Evolutionary conservation across 2,329 filamentous ascomycete genomes (phyloP).

Genomic region (Podosphaera xanthii): DNA sequence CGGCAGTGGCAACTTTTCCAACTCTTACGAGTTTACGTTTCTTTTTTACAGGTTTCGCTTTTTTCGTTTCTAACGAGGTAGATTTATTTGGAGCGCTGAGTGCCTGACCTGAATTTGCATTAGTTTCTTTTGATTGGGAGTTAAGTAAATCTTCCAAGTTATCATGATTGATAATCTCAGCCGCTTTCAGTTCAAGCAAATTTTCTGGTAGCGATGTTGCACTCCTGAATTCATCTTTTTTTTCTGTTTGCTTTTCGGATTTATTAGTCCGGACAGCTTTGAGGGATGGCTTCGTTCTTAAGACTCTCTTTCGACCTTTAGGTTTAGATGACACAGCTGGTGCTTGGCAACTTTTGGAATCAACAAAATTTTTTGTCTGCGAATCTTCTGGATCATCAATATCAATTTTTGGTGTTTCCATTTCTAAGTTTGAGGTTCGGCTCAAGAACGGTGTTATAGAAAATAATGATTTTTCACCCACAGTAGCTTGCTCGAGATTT

Average conservation of each 20-base stretch:
- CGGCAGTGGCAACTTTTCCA: conserved; percentile 45
- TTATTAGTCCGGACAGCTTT: conserved; percentile 18
- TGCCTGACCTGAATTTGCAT: neutral
- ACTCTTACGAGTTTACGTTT: conserved; percentile 49
- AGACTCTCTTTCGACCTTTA: conserved; percentile 9
- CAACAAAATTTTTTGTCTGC: neutral
- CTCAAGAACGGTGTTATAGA: conserved; percentile 89
- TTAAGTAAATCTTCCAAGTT: conserved; percentile 16
- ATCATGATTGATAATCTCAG: conserved; percentile 13
- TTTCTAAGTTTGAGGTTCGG: conserved; percentile 37
- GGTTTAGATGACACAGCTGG: conserved; percentile 5
- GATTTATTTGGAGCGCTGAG: conserved; percentile 3
- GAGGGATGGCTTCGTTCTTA: conserved; percentile 7
- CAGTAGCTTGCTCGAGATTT: conserved; percentile 29
- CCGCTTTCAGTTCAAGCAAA: conserved; percentile 21
- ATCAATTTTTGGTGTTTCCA: conserved; percentile 14
- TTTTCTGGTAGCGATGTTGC: neutral
- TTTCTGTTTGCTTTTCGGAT: conserved; percentile 16
- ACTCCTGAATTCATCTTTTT: neutral
- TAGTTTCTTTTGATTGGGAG: neutral
- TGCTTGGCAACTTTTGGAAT: neutral
- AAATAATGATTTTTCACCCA: conserved; percentile 76
- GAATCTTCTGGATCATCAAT: neutral
- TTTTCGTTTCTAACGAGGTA: conserved; percentile 3
- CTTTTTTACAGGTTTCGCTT: conserved; percentile 30